Conservation (phyloP, 2,329 filamentous ascomycete species). For the Curvularia lunata region DNA sequence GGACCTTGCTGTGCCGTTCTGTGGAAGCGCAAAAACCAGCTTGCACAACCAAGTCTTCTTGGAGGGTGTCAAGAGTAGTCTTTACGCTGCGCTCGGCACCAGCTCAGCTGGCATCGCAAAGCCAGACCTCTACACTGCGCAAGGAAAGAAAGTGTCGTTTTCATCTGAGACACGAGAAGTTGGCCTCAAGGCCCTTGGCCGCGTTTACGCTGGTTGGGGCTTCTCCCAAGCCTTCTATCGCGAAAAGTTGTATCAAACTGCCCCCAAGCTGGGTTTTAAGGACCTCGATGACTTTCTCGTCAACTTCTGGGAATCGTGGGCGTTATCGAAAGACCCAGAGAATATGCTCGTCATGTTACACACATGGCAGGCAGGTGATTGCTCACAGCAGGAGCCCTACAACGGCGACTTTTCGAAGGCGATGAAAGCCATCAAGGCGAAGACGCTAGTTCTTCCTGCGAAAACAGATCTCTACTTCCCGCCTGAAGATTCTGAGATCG, state of each 20-base stretch:
- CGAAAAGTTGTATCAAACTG: conserved; percentile 69
- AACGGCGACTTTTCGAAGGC: conserved; percentile 67
- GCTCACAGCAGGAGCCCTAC: conserved; percentile 71
- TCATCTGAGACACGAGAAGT: conserved; percentile 59
- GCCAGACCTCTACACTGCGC: conserved; percentile 32
- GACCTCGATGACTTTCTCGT: conserved; percentile 76
- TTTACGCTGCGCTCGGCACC: conserved; percentile 64
- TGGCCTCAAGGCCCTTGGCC: conserved; percentile 72
- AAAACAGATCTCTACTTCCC: conserved; percentile 84
- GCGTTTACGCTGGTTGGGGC: conserved; percentile 82
- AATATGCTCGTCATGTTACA: conserved; percentile 77
- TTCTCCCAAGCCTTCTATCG: conserved; percentile 82
- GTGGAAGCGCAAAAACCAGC: conserved; percentile 67
- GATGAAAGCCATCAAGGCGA: conserved; percentile 73
- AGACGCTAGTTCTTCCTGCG: conserved; percentile 71
- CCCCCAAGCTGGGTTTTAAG: conserved; percentile 63
- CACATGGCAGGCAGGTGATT: conserved; percentile 79
- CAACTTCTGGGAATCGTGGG: conserved; percentile 79
- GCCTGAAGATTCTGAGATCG: conserved; percentile 78
- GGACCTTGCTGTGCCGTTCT: conserved; percentile 70
- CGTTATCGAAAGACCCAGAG: conserved; percentile 74
- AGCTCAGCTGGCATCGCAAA: conserved; percentile 58
- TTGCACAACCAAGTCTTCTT: conserved; percentile 73
- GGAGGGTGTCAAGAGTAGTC: conserved; percentile 66
- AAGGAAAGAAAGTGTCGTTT: conserved; percentile 52